Percentiles rank a stretch among this genome's conserved stretches.
phyloP scores from a whole-genome alignment of 352 stramenopile genomes.

The Peronospora belbahrii region DNA sequence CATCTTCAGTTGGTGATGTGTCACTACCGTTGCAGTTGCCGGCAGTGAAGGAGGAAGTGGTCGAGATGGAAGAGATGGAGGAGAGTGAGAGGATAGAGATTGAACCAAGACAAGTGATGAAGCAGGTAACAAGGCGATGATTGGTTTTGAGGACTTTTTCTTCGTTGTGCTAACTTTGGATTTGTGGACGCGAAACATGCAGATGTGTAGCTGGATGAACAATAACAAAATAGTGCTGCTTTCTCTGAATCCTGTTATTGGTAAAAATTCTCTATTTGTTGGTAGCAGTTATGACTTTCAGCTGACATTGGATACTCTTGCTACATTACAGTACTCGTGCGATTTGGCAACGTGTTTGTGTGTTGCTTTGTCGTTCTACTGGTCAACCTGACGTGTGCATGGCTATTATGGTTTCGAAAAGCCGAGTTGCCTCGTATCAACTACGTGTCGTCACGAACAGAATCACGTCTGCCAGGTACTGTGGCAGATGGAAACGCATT shows the following conservation, averaged over 20 bases:
- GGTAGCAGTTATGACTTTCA: background rate
- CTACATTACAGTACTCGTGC: constrained; percentile 30
- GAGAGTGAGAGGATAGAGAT: background rate
- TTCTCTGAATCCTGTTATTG: constrained; percentile 35
- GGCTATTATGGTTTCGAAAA: constrained; percentile 36
- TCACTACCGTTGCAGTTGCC: constrained; percentile 7
- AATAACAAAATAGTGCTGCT: constrained; percentile 28
- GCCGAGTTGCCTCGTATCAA: constrained; percentile 1
- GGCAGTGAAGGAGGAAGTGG: constrained; percentile 1
- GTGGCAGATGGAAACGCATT: constrained; percentile 1
- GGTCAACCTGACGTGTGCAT: constrained; percentile 36
- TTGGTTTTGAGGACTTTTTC: background rate
- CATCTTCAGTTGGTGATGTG: constrained; percentile 1
- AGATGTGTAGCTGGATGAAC: constrained; percentile 14
- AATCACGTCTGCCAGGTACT: background rate
- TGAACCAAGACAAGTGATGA: constrained; percentile 2
- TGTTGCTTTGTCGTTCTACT: constrained; percentile 23
- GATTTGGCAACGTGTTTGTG: constrained; percentile 27
- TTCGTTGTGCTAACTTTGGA: background rate
- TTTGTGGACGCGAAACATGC: background rate
- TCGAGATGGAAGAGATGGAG: background rate
- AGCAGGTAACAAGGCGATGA: constrained; percentile 6
- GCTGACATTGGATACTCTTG: background rate
- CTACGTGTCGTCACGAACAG: background rate
- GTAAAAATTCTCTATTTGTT: constrained; percentile 10